Conservation (phyloP, 2,329 filamentous ascomycete species). For the Epichloe sp. region DNA sequence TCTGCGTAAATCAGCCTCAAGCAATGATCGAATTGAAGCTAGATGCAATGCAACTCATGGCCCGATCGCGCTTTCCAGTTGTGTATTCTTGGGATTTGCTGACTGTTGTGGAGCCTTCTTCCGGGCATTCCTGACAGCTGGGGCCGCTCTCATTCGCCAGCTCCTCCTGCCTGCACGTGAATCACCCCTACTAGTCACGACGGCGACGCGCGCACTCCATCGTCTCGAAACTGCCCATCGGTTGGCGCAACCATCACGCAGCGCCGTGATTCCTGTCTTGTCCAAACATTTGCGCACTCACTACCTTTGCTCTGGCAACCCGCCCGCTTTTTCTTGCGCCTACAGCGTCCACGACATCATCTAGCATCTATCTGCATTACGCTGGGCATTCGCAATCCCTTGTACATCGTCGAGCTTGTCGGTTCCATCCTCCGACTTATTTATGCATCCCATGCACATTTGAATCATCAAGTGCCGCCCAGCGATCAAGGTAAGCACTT, state of each 20-base stretch:
- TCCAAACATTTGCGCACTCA: background rate
- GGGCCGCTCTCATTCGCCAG: conserved; percentile 3
- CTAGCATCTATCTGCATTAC: background rate
- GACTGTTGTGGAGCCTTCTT: conserved; percentile 1
- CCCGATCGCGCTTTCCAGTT: background rate
- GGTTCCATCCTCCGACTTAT: background rate
- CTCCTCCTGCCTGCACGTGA: conserved; percentile 4
- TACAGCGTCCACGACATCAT: background rate
- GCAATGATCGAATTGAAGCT: background rate
- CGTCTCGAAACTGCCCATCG: conserved; percentile 4
- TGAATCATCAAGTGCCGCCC: background rate
- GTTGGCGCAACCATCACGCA: conserved; percentile 2
- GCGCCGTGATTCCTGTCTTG: conserved; percentile 1
- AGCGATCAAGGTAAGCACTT: background rate
- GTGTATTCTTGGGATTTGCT: background rate
- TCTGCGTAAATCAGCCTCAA: background rate
- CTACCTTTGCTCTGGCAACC: background rate
- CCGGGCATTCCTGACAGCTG: background rate
- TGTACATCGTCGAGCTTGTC: background rate
- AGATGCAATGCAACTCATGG: conserved; percentile 2
- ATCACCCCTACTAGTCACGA: conserved; percentile 1
- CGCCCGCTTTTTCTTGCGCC: background rate
- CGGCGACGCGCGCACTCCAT: conserved; percentile 7
- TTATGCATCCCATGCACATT: conserved; percentile 1
- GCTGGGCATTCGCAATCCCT: background rate